These are phyloP conservation scores for Phytomonas serpens DNA, from an alignment of 208 protist species.

Conservation along the genomic window DNA sequence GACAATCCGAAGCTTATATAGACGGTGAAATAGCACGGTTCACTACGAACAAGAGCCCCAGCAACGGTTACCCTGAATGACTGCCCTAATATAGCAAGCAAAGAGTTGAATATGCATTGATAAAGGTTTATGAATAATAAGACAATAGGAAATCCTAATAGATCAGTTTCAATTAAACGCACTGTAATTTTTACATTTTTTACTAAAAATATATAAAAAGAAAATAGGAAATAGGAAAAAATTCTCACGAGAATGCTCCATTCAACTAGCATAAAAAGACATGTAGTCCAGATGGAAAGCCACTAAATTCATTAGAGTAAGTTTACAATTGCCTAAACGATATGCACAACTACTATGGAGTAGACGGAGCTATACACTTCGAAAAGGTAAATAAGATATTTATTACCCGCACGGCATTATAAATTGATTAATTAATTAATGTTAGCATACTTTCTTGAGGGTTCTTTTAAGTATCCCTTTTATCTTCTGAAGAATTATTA, in stretches of 20 bases:
- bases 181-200: slow-evolving; percentile 4
- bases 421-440: slow-evolving; percentile 12
- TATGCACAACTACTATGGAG: neutral
- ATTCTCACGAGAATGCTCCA: neutral
- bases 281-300: neutral
- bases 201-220: neutral
- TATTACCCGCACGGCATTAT: neutral
- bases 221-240: neutral
- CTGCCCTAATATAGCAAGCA: neutral
- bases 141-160: neutral
- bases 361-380: slow-evolving; percentile 5
- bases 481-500: neutral
- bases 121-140: neutral
- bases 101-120: neutral
- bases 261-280: neutral
- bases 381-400: slow-evolving; percentile 1
- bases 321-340: neutral
- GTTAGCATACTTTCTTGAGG: neutral
- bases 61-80: neutral
- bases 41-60: neutral
- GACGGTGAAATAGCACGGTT: neutral
- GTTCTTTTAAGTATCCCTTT: neutral
- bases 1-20: neutral
- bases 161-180: neutral
- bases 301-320: slow-evolving; percentile 5